phyloP scores from a whole-genome alignment of 257 asterid genomes.

The Nicotiana undulata region DNA sequence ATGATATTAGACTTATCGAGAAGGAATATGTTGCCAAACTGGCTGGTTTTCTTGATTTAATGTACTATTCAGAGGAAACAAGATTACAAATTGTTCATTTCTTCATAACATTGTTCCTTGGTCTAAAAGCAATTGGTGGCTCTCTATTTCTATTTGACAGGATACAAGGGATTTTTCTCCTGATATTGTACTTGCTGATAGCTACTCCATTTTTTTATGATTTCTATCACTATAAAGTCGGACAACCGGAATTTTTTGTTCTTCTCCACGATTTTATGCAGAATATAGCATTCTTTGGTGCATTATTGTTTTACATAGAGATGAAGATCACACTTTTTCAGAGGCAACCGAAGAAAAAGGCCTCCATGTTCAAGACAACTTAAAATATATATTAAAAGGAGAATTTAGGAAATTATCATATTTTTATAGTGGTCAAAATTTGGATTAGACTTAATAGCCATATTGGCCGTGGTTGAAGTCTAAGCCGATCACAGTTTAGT shows the following conservation, averaged over 20 bases:
- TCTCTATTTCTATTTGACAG: no score
- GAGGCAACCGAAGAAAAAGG: no score
- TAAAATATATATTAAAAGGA: no score
- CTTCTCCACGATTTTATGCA: not conserved
- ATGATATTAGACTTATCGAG: no score
- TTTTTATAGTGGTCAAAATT: no score
- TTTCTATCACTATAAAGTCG: not conserved
- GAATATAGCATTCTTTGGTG: not conserved
- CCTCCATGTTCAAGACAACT: no score
- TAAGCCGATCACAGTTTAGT: no score
- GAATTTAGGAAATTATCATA: no score
- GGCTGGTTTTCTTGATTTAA: not conserved
- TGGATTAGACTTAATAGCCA: no score
- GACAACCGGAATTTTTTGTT: not conserved
- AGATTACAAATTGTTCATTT: not conserved
- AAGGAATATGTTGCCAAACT: no score
- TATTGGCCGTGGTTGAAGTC: no score
- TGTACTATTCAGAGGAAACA: not conserved
- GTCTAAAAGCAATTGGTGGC: not conserved
- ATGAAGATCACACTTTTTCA: not conserved
- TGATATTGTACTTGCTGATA: not conserved
- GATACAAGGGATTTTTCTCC: not conserved
- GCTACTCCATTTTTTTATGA: not conserved
- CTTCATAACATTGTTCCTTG: not conserved
- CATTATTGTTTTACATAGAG: not conserved